Percentiles rank a stretch among this genome's conserved stretches.
Conservation (phyloP, 805 yeast genomes). For the Wickerhamomyces subpelliculosus region DNA sequence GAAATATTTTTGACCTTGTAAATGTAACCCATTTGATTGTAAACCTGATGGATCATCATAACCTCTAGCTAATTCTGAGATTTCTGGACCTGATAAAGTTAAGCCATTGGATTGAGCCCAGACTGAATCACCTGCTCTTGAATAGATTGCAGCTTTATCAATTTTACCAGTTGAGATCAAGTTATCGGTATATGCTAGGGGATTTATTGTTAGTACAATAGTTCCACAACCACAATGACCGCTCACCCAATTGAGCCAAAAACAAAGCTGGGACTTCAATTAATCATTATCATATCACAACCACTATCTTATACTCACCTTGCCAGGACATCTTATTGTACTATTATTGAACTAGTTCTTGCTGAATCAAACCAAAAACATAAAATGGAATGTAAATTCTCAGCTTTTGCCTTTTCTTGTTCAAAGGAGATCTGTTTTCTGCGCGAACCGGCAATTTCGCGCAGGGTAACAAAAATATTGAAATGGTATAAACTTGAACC, state of each 20-base stretch:
- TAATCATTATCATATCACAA: no score
- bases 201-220: not conserved
- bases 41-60: constrained; percentile 72
- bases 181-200: constrained; percentile 88
- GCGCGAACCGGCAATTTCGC: not conserved
- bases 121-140: constrained; percentile 87
- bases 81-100: constrained; percentile 60
- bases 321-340: constrained; percentile 4
- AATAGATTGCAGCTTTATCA: constrained; percentile 89
- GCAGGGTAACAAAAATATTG: not conserved
- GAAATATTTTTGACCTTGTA: constrained; percentile 82
- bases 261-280: no score
- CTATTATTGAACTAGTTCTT: not conserved
- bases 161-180: constrained; percentile 80
- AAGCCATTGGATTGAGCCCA: constrained; percentile 86
- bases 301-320: no score
- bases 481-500: no score
- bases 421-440: not conserved
- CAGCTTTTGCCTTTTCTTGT: not conserved
- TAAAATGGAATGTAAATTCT: not conserved
- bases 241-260: no score
- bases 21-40: constrained; percentile 82
- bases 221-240: no score
- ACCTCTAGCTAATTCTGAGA: constrained; percentile 67
- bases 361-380: no score